Percentiles rank a stretch among this genome's conserved stretches.
Conservation (phyloP, 208 protist species). For the Leishmania martiniquensis region DNA sequence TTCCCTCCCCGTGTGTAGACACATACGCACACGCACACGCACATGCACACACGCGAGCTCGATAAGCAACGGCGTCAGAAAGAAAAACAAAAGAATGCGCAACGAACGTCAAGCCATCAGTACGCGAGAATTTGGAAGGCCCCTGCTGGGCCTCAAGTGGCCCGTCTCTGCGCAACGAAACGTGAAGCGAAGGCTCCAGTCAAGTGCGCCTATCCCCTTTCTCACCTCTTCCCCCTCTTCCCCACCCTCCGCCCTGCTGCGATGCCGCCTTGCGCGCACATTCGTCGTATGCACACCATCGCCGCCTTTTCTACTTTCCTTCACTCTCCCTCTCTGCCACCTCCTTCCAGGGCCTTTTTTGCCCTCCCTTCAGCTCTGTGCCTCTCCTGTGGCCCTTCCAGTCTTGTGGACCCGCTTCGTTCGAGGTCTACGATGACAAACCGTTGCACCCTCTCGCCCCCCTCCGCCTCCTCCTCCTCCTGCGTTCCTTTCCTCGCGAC, state of each 20-base stretch:
- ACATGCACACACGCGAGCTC: not conserved
- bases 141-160: no score
- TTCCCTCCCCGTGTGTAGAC: not conserved
- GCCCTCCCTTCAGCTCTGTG: not conserved
- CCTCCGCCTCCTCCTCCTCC: not conserved
- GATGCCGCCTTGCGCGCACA: not conserved
- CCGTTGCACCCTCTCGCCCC: not conserved
- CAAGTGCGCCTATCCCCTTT: slow-evolving; percentile 1
- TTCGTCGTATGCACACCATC: not conserved
- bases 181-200: not conserved
- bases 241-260: not conserved
- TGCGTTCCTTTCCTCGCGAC: no score
- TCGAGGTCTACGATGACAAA: not conserved
- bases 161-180: no score
- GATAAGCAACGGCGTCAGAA: not conserved
- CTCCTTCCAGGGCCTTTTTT: not conserved
- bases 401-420: not conserved
- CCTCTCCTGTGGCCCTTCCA: not conserved
- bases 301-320: not conserved
- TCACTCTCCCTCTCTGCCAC: not conserved
- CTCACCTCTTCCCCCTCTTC: not conserved
- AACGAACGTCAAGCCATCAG: no score
- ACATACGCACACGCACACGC: slow-evolving; percentile 30
- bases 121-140: not conserved
- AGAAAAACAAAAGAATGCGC: not conserved